These are phyloP conservation scores for Coleophoma eucalyptorum DNA, from an alignment of 2,329 filamentous ascomycete species.

Conservation along the genomic window DNA sequence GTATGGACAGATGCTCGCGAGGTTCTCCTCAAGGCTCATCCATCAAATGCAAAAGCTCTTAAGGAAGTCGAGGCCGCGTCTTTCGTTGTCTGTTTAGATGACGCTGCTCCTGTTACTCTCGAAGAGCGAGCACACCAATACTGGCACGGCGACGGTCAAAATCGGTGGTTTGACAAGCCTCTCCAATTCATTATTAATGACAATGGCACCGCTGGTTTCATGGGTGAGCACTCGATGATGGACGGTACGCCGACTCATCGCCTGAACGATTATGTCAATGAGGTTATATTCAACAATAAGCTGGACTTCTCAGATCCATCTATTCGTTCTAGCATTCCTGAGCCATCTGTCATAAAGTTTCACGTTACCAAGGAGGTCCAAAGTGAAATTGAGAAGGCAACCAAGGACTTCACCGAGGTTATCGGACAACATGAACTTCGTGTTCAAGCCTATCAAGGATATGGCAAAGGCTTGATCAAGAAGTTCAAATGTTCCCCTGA, in stretches of 20 bases:
- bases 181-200: slow-evolving; percentile 98
- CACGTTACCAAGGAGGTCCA: slow-evolving; percentile 70
- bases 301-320: slow-evolving; percentile 79
- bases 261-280: slow-evolving; percentile 91
- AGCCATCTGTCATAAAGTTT: slow-evolving; percentile 76
- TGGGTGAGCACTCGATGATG: slow-evolving; percentile 99
- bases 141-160: slow-evolving; percentile 96
- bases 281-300: slow-evolving; percentile 90
- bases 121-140: slow-evolving; percentile 95
- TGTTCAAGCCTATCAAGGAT: slow-evolving; percentile 94
- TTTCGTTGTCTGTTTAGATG: slow-evolving; percentile 91
- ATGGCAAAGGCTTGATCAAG: slow-evolving; percentile 98
- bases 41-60: slow-evolving; percentile 73
- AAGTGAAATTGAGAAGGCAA: slow-evolving; percentile 74
- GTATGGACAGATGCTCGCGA: slow-evolving; percentile 83
- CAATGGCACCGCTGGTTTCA: slow-evolving; percentile 95
- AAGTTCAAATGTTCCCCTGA: slow-evolving; percentile 98
- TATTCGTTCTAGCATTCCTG: slow-evolving; percentile 78
- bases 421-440: slow-evolving; percentile 87
- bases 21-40: slow-evolving; percentile 69
- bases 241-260: slow-evolving; percentile 97
- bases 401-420: slow-evolving; percentile 73
- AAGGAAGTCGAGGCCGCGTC: slow-evolving; percentile 83
- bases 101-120: slow-evolving; percentile 84
- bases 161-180: slow-evolving; percentile 98